A percentile compares a stretch with the other conserved stretches of the same genome.
Conservation (phyloP, 2,329 filamentous ascomycete species). For the Whalleya microplaca region DNA sequence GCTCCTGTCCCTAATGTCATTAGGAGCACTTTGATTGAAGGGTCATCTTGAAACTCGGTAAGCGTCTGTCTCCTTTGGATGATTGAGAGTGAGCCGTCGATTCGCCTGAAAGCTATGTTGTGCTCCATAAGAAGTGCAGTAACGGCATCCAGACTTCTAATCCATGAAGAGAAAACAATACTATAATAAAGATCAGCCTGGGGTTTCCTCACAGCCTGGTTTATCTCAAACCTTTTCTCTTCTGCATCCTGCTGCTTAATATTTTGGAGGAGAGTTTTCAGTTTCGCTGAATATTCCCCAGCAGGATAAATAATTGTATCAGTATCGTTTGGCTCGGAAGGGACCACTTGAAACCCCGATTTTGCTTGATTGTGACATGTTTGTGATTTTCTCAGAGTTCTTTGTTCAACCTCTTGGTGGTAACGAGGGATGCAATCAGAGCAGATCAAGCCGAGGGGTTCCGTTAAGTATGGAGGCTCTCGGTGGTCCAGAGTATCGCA, state of each 20-base stretch:
- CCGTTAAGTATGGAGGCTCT: not conserved
- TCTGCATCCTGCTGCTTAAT: slow-evolving; percentile 16
- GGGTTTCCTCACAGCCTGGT: not conserved
- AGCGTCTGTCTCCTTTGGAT: slow-evolving; percentile 28
- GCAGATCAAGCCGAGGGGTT: not conserved
- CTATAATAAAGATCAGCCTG: slow-evolving; percentile 21
- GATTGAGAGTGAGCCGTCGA: slow-evolving; percentile 33
- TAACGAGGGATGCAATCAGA: not conserved
- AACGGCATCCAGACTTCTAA: slow-evolving; percentile 37
- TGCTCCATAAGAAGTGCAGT: slow-evolving; percentile 28
- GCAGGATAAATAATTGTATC: not conserved
- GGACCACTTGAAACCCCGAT: not conserved
- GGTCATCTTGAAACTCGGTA: slow-evolving; percentile 26
- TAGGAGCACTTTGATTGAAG: slow-evolving; percentile 30
- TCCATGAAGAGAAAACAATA: slow-evolving; percentile 42
- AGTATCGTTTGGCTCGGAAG: not conserved
- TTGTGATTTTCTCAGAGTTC: too few species aligned
- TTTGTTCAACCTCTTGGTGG: not conserved
- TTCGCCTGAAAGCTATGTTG: slow-evolving; percentile 29
- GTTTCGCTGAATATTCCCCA: slow-evolving; percentile 22
- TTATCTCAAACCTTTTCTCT: slow-evolving; percentile 28
- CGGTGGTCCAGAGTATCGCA: not conserved
- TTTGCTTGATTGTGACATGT: not conserved
- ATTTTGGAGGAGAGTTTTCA: slow-evolving; percentile 28
- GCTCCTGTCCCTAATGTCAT: slow-evolving; percentile 40